Percentiles rank a stretch among this genome's conserved stretches.
phyloP scores from a whole-genome alignment of 495 filamentous ascomycete species.

The Penicillium maclennaniae region DNA sequence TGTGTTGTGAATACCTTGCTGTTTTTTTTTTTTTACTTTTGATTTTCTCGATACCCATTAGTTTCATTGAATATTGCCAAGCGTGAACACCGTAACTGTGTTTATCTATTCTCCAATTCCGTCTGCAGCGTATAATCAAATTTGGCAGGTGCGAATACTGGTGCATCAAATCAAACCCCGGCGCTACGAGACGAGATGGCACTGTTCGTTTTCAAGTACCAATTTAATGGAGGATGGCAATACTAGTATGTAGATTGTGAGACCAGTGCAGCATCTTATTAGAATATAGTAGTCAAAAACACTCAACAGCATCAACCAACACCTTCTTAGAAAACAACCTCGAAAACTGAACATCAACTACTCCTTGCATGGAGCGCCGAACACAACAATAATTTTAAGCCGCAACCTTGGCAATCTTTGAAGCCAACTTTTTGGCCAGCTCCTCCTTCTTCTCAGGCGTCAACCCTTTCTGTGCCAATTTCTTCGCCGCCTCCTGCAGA shows the following conservation, averaged over 20 bases:
- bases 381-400: not conserved
- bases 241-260: not conserved
- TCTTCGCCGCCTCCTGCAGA: not conserved
- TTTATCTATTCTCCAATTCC: not conserved
- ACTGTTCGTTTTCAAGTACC: too few species aligned
- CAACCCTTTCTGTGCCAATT: too few species aligned
- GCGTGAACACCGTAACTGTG: not conserved
- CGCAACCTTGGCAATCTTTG: too few species aligned
- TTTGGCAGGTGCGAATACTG: too few species aligned
- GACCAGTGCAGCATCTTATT: not conserved
- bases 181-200: too few species aligned
- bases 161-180: too few species aligned
- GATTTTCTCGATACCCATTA: slow-evolving; percentile 7
- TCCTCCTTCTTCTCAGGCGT: too few species aligned
- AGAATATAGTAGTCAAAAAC: not conserved
- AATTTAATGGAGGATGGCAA: not conserved
- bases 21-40: not conserved
- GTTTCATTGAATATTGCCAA: not conserved
- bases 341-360: not conserved
- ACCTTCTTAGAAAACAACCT: not conserved
- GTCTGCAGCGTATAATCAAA: too few species aligned
- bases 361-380: too few species aligned
- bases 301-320: not conserved
- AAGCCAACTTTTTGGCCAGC: too few species aligned
- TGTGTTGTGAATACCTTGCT: not conserved